Conservation (phyloP, 441 rosid genomes). For the Theobroma grandiflorum region DNA sequence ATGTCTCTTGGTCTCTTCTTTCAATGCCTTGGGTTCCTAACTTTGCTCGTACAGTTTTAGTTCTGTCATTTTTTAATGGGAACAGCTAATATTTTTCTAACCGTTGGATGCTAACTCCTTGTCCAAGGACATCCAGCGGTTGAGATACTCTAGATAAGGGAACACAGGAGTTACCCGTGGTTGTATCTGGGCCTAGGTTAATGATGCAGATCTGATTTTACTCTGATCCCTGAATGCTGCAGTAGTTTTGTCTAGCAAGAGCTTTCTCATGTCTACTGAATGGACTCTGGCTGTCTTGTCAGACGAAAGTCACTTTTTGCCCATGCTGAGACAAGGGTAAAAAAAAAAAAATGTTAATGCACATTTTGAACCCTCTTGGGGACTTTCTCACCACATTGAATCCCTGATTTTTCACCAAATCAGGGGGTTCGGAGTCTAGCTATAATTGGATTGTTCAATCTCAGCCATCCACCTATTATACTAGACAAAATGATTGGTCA, state of each 20-base stretch:
- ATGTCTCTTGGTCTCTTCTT: not conserved
- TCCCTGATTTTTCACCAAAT: too few relatives aligned
- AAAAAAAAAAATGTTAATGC: not conserved
- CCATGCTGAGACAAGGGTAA: not conserved
- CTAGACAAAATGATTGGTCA: not conserved
- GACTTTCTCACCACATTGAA: too few relatives aligned
- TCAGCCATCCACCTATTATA: not conserved
- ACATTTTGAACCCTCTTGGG: not conserved
- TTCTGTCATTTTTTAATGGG: not conserved
- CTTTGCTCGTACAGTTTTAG: not conserved
- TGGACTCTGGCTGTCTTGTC: not conserved
- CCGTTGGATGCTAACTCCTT: conserved; percentile 13
- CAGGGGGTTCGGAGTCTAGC: too few relatives aligned
- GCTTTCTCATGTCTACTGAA: not conserved
- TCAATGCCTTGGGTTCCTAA: conserved; percentile 15
- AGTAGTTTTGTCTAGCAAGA: not conserved
- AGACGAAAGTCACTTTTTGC: not conserved
- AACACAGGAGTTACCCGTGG: not conserved
- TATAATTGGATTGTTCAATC: not conserved
- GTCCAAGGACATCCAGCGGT: conserved; percentile 8
- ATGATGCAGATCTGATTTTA: not conserved
- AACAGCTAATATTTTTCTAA: not conserved
- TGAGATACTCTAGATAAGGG: too few relatives aligned
- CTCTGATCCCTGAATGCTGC: not conserved
- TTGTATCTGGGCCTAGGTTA: not conserved